Evolutionary conservation across 2,329 filamentous ascomycete genomes (phyloP).

Genomic region (Aspergillus unguis): DNA sequence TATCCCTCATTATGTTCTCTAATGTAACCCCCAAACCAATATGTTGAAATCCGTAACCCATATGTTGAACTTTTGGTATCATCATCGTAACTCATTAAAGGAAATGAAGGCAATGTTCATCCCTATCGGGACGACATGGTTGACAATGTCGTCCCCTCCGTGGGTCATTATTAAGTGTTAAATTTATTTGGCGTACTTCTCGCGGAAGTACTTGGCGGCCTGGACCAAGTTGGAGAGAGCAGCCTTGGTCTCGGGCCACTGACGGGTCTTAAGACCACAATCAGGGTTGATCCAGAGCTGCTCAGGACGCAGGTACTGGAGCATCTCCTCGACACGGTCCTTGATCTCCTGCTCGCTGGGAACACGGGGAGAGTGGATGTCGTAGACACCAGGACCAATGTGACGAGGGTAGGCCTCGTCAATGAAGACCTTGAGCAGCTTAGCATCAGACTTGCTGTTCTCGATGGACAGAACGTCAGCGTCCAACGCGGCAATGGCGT

Average conservation of each 20-base stretch:
- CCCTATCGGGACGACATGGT: slow-evolving; percentile 34
- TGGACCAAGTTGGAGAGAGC: slow-evolving; percentile 95
- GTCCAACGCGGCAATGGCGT: slow-evolving; percentile 96
- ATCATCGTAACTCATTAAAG: slow-evolving; percentile 40
- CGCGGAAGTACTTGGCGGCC: slow-evolving; percentile 93
- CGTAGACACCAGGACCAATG: slow-evolving; percentile 98
- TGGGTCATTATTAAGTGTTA: slow-evolving; percentile 19
- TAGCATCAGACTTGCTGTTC: slow-evolving; percentile 99
- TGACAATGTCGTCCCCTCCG: slow-evolving; percentile 35
- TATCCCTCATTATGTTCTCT: slow-evolving; percentile 33
- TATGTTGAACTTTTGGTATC: slow-evolving; percentile 45
- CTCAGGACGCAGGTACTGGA: slow-evolving; percentile 92
- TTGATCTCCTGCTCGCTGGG: slow-evolving; percentile 98
- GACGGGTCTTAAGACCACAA: slow-evolving; percentile 97
- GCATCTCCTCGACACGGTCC: slow-evolving; percentile 97
- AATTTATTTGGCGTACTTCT: slow-evolving; percentile 61
- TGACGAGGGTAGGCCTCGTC: slow-evolving; percentile 96
- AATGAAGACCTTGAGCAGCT: slow-evolving; percentile 97
- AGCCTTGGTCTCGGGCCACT: slow-evolving; percentile 98
- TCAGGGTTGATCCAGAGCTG: slow-evolving; percentile 99
- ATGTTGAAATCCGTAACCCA: slow-evolving; percentile 21
- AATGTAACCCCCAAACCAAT: slow-evolving; percentile 28
- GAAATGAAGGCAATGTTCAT: slow-evolving; percentile 21
- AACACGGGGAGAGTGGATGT: slow-evolving; percentile 98
- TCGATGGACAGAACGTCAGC: slow-evolving; percentile 98